Conservation (phyloP, 495 filamentous ascomycete genomes). For the Letharia columbiana region DNA sequence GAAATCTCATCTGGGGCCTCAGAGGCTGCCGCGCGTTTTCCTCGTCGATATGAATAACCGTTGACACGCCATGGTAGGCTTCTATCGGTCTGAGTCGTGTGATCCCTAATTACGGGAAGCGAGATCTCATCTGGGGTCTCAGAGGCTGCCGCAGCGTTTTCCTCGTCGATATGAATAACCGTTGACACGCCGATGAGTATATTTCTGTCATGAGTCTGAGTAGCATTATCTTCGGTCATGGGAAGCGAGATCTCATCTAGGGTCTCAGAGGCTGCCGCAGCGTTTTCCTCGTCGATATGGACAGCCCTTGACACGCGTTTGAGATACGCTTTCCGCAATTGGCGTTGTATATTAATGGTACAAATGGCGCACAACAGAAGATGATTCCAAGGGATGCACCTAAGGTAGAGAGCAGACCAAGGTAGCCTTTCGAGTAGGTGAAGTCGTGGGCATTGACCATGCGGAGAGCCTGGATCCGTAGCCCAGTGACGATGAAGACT, state of each 20-base stretch:
- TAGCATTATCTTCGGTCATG: background rate
- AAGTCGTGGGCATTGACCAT: constrained; percentile 25
- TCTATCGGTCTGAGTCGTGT: too few species aligned
- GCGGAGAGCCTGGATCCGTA: constrained; percentile 26
- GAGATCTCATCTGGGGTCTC: too few species aligned
- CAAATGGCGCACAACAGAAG: constrained; percentile 14
- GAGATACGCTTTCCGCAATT: background rate
- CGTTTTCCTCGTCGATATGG: background rate
- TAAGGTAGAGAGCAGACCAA: constrained; percentile 27
- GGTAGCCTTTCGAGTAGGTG: constrained; percentile 26
- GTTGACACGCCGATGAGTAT: too few species aligned
- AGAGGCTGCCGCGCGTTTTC: background rate
- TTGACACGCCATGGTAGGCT: too few species aligned
- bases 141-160: background rate
- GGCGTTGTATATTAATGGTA: background rate
- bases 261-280: background rate
- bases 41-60: background rate
- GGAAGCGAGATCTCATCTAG: background rate
- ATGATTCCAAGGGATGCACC: constrained; percentile 24
- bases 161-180: background rate
- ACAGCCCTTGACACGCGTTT: background rate
- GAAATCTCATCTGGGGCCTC: too few species aligned
- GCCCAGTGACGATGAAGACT: constrained; percentile 25
- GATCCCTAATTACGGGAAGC: too few species aligned
- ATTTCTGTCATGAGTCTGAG: background rate